Evolutionary conservation across 495 filamentous ascomycete genomes (phyloP).

Genomic region (Hyaloscypha hepaticicola): DNA sequence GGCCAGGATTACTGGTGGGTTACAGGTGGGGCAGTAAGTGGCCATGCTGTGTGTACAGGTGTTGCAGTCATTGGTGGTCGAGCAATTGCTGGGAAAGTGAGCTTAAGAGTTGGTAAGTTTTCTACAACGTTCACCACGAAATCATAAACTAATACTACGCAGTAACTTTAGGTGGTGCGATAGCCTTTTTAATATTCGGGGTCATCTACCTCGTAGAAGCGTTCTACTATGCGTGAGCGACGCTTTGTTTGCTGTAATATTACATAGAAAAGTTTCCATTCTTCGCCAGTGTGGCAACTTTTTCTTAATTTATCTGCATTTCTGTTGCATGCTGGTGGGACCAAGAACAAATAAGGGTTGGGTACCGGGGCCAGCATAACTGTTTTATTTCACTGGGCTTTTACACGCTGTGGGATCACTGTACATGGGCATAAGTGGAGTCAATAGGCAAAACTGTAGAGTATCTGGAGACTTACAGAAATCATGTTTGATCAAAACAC

Average conservation of each 20-base stretch:
- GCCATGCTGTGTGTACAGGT: conserved; percentile 86
- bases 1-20: conserved; percentile 99
- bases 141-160: conserved; percentile 15
- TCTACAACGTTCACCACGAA: background rate
- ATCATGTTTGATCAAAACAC: background rate
- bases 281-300: conserved; percentile 10
- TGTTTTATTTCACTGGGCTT: background rate
- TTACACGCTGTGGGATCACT: background rate
- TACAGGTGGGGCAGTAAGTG: conserved; percentile 80
- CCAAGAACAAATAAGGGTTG: background rate
- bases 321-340: conserved; percentile 7
- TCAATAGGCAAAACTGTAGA: conserved; percentile 5
- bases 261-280: conserved; percentile 13
- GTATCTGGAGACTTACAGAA: background rate
- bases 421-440: conserved; percentile 14
- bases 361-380: conserved; percentile 3
- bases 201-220: conserved; percentile 88
- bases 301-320: conserved; percentile 6
- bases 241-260: conserved; percentile 13
- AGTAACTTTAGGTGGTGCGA: conserved; percentile 96
- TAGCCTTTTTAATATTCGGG: conserved; percentile 87
- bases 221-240: conserved; percentile 47
- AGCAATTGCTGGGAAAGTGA: conserved; percentile 90
- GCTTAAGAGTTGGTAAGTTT: conserved; percentile 91
- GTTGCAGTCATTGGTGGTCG: conserved; percentile 91